phyloP scores from a whole-genome alignment of 2,329 filamentous ascomycete genomes.

The Nemania sp. region DNA sequence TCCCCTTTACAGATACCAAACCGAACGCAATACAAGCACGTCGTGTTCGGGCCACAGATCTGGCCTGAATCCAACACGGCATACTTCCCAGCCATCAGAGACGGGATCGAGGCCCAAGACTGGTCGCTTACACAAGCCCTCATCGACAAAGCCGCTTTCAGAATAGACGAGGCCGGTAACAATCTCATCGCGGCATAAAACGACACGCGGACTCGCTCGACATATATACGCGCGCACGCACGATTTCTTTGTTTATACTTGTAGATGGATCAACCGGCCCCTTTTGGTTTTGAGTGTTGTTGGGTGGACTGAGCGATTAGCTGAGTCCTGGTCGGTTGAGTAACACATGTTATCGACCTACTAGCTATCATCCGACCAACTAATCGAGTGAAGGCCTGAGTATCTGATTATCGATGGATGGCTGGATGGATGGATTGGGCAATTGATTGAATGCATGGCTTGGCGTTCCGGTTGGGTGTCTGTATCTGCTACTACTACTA shows the following conservation, averaged over 20 bases:
- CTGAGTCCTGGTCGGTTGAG: not conserved
- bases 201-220: no score
- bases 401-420: not conserved
- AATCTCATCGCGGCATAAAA: conserved; percentile 22
- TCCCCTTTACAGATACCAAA: conserved; percentile 66
- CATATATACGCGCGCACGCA: not conserved
- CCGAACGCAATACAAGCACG: conserved; percentile 90
- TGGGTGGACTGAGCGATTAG: no score
- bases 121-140: conserved; percentile 69
- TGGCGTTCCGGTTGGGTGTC: conserved; percentile 15
- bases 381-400: no score
- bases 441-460: conserved; percentile 19
- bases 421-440: not conserved
- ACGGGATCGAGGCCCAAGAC: conserved; percentile 72
- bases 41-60: conserved; percentile 81
- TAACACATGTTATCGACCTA: not conserved
- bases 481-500: no score
- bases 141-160: conserved; percentile 71
- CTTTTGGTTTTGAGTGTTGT: no score
- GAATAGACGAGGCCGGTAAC: conserved; percentile 50
- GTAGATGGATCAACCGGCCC: no score
- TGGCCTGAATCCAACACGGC: conserved; percentile 72
- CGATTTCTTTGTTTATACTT: conserved; percentile 22
- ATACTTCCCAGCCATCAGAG: conserved; percentile 82
- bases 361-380: not conserved